These are phyloP conservation scores for Suhomyces xylopsoci DNA, from an alignment of 805 yeast genomes.

Conservation along the genomic window DNA sequence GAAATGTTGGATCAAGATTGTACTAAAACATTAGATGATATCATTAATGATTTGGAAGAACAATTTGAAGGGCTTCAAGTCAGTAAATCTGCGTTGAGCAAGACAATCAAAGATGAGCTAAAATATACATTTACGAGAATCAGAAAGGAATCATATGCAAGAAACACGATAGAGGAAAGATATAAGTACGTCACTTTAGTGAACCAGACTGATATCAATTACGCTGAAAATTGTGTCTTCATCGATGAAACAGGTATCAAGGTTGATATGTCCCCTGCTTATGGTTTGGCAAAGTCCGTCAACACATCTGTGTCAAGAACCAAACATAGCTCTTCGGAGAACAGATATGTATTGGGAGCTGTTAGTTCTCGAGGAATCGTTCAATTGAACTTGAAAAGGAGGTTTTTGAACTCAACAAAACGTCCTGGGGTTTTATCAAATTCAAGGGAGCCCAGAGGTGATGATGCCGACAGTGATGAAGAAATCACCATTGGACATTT, in stretches of 20 bases:
- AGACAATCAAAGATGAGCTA: not conserved
- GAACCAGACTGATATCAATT: not conserved
- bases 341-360: too few relatives aligned
- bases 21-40: not conserved
- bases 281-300: conserved; percentile 9
- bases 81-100: not conserved
- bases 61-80: not conserved
- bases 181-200: not conserved
- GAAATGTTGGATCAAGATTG: not conserved
- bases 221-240: conserved; percentile 4
- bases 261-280: conserved; percentile 6
- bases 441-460: too few relatives aligned
- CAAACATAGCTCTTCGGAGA: too few relatives aligned
- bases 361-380: too few relatives aligned
- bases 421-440: too few relatives aligned
- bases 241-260: conserved; percentile 15
- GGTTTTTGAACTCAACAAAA: too few relatives aligned
- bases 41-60: not conserved
- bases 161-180: not conserved
- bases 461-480: too few relatives aligned
- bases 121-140: not conserved
- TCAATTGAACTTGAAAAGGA: too few relatives aligned
- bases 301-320: conserved; percentile 9
- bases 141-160: not conserved
- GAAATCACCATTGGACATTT: too few relatives aligned